Evolutionary conservation across 1,284 basidiomycete species (phyloP), one percentile per base, ranked within the genome.

Genomic region (Rugosomyces carneus): DNA sequence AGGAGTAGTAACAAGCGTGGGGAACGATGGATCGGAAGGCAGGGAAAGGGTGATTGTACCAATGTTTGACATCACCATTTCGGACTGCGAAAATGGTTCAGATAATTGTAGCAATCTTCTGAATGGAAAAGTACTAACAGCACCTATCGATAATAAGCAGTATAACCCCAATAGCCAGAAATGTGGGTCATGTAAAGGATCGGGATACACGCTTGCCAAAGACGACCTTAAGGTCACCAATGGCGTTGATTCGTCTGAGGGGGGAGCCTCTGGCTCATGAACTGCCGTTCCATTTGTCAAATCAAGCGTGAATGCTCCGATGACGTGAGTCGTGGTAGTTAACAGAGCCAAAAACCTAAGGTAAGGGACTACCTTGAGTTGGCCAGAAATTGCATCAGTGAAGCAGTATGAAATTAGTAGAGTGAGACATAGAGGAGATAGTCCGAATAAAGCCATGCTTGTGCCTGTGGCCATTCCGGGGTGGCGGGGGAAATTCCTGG

Each of bases 31-130:
- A 44, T 34, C 49, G 38, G 36, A 58, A 49, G 18, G 66, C 57
- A 16, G 78, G 73, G 34, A 89, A 69, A 82, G 62, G n/a, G 82
- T 73, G 42, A 89, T 83, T 2, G 82, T 78, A 21, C 84, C 86
- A 39, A 89, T 79, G 55, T 87, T 89, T 8, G 84, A 80, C 24
- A 89, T 80, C 18, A 89, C 72, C 86, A 88, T 89, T 63, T 89
- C 86, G 40, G 79, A 78, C 87, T 89, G 20, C 8, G 9, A 37
- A 16, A 45, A 27, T 8, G 9, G 11, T 23, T 45, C 15, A 41
- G 37, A 11, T 4, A 41, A 18, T 13, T 20, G n/a, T 5, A 21
- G 15, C 34, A 5, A 36, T 4, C 16, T 10, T 26, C 20, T 10
- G 4, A 29, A n/a, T n/a, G n/a, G 15, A 39, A 16, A 18, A 11